Conservation (phyloP, 1,139 yeast species). For the Geotrichum bryndzae region DNA sequence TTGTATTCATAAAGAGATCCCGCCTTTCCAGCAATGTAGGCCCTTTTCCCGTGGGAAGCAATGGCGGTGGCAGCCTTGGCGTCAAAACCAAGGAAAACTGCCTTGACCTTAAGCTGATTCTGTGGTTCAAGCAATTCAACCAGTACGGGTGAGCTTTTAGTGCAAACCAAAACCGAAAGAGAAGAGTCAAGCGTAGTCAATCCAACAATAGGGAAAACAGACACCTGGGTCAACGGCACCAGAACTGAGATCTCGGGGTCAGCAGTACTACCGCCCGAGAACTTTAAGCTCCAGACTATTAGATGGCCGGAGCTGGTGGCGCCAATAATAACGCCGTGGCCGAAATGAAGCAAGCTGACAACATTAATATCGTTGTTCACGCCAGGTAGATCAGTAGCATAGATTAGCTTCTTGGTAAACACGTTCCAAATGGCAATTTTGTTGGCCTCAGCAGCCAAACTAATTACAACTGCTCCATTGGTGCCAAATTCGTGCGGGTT, state of each 20-base stretch:
- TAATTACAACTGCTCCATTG: constrained; percentile 35
- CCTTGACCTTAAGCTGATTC: not conserved
- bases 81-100: constrained; percentile 11
- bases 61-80: not conserved
- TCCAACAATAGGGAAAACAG: not conserved
- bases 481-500: constrained; percentile 38
- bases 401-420: not conserved
- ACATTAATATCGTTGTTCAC: not conserved
- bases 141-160: constrained; percentile 3
- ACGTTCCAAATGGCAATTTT: constrained; percentile 24
- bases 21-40: constrained; percentile 12
- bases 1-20: constrained; percentile 1
- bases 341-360: constrained; percentile 2
- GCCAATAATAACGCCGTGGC: constrained; percentile 2
- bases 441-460: constrained; percentile 46
- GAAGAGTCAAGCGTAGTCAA: not conserved
- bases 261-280: not conserved
- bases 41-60: not conserved
- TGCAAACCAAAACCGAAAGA: not conserved
- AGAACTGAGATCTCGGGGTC: not conserved
- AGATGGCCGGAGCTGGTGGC: constrained; percentile 10
- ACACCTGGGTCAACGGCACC: not conserved
- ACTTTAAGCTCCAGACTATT: constrained; percentile 1
- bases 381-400: constrained; percentile 1
- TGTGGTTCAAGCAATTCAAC: not conserved